Conservation (phyloP, 2,329 filamentous ascomycete genomes). For the Cladophialophora exuberans region DNA sequence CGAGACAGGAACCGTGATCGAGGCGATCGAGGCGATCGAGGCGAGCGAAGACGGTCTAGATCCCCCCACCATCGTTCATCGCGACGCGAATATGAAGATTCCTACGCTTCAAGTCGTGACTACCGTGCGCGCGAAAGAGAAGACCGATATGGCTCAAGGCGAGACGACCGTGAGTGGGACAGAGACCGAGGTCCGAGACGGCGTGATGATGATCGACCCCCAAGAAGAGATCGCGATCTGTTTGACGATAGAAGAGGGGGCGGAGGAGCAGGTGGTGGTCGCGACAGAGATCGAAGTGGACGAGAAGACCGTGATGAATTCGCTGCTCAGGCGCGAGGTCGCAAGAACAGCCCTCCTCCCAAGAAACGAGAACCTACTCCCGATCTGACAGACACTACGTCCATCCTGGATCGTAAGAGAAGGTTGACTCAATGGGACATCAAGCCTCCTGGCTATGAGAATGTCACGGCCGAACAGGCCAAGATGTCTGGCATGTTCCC, state of each 20-base stretch:
- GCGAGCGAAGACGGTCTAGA: slow-evolving; percentile 74
- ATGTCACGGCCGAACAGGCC: slow-evolving; percentile 96
- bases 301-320: slow-evolving; percentile 56
- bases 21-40: slow-evolving; percentile 41
- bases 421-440: slow-evolving; percentile 99
- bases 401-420: slow-evolving; percentile 82
- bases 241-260: slow-evolving; percentile 64
- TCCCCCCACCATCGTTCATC: slow-evolving; percentile 77
- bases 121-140: slow-evolving; percentile 93
- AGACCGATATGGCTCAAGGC: slow-evolving; percentile 75
- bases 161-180: slow-evolving; percentile 76
- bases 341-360: slow-evolving; percentile 74
- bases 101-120: slow-evolving; percentile 89
- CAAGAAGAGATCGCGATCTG: slow-evolving; percentile 62
- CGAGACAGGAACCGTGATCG: slow-evolving; percentile 52
- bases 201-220: slow-evolving; percentile 67
- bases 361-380: slow-evolving; percentile 96
- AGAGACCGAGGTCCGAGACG: slow-evolving; percentile 67
- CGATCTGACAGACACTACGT: slow-evolving; percentile 83
- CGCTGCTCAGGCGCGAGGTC: slow-evolving; percentile 53
- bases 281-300: slow-evolving; percentile 45
- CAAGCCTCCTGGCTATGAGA: slow-evolving; percentile 96
- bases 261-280: slow-evolving; percentile 43
- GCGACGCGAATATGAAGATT: slow-evolving; percentile 74
- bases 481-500: slow-evolving; percentile 99